Percentiles rank a stretch among this genome's conserved stretches.
These are phyloP conservation scores for Nigrograna mackinnonii DNA, from an alignment of 2,329 filamentous ascomycete genomes.

Conservation along the genomic window DNA sequence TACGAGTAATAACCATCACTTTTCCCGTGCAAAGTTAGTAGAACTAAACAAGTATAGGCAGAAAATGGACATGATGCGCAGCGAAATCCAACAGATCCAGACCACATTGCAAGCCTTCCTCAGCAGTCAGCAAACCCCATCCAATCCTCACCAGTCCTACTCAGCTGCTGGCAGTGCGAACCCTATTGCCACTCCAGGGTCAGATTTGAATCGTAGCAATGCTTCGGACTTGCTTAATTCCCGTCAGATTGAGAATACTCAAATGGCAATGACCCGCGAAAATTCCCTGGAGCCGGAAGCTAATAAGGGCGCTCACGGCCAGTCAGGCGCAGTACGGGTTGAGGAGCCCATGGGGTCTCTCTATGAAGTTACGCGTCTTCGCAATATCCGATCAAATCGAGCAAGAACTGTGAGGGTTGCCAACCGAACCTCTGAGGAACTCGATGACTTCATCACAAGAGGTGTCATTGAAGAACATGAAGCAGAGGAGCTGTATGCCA, in stretches of 20 bases:
- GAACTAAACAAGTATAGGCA: background rate
- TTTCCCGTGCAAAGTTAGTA: background rate
- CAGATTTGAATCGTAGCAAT: background rate
- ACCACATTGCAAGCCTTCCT: constrained; percentile 1
- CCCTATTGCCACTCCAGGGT: constrained; percentile 2
- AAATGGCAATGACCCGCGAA: constrained; percentile 10
- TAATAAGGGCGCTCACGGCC: constrained; percentile 1
- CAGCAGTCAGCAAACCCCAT: background rate
- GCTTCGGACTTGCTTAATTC: background rate
- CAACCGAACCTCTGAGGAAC: constrained; percentile 3
- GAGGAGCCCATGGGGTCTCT: constrained; percentile 12
- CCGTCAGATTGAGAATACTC: constrained; percentile 1
- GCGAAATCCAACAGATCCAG: constrained; percentile 2
- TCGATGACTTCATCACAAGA: constrained; percentile 12
- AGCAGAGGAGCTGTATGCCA: constrained; percentile 9
- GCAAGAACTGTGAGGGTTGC: constrained; percentile 1
- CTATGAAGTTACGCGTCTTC: constrained; percentile 12
- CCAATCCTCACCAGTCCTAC: no score
- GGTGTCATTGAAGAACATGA: constrained; percentile 11
- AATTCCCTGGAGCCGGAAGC: constrained; percentile 11
- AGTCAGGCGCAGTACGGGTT: background rate
- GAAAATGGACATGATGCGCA: constrained; percentile 2
- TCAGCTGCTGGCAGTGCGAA: no score
- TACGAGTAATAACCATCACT: background rate
- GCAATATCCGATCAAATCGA: constrained; percentile 8